Evolutionary conservation across 2,329 filamentous ascomycete genomes (phyloP).

Genomic region (Monilinia polystroma): DNA sequence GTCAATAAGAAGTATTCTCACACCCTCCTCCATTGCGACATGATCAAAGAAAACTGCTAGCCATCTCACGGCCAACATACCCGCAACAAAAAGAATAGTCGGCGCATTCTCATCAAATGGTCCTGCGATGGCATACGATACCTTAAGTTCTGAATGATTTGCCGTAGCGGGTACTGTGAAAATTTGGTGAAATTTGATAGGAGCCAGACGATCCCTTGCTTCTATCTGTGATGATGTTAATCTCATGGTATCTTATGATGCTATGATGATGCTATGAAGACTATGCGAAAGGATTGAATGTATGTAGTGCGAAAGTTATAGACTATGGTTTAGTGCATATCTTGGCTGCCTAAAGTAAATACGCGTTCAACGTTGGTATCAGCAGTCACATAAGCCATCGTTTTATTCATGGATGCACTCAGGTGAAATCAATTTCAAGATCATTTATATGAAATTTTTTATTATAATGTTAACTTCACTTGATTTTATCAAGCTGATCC

Average conservation of each 20-base stretch:
- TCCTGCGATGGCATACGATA: conserved; percentile 36
- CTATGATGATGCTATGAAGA: background rate
- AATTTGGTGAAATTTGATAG: conserved; percentile 33
- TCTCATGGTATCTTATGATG: background rate
- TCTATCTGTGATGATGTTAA: conserved; percentile 25
- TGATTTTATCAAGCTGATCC: conserved; percentile 4
- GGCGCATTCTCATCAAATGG: conserved; percentile 32
- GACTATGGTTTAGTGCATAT: background rate
- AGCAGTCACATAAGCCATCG: background rate
- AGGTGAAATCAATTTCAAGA: background rate
- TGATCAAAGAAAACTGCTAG: conserved; percentile 37
- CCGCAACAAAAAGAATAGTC: conserved; percentile 43
- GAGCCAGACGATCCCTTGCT: conserved; percentile 27
- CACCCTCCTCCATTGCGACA: conserved; percentile 38
- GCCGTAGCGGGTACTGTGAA: conserved; percentile 35
- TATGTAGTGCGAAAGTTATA: background rate
- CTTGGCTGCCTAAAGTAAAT: background rate
- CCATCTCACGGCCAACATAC: conserved; percentile 44
- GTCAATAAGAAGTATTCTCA: conserved; percentile 44
- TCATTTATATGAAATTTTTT: conserved; percentile 10
- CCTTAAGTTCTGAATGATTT: conserved; percentile 30
- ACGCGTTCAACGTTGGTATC: background rate
- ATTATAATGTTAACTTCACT: conserved; percentile 14
- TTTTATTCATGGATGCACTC: background rate
- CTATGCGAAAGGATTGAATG: background rate